Evolutionary conservation across 2,329 filamentous ascomycete species (phyloP).

Genomic region (Bipolaris oryzae): DNA sequence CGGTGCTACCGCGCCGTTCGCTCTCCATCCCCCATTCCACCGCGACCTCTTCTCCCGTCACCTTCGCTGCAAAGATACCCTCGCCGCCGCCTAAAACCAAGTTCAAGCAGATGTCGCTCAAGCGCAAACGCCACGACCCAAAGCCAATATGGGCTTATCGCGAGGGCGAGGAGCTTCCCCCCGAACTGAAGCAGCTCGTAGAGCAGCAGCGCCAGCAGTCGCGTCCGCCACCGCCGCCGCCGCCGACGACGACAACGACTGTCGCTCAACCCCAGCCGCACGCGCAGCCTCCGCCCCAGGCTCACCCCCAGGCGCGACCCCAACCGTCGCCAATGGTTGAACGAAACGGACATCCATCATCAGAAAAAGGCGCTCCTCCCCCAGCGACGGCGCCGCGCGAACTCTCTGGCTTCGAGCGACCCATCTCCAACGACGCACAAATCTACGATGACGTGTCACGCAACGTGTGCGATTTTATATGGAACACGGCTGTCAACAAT

Average conservation of each 20-base stretch:
- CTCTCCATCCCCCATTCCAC: constrained; percentile 37
- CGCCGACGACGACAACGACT: no score
- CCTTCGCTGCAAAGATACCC: constrained; percentile 37
- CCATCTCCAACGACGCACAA: constrained; percentile 72
- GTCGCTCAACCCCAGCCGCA: constrained; percentile 22
- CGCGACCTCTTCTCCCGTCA: constrained; percentile 36
- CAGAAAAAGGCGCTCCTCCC: constrained; percentile 15
- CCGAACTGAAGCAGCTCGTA: constrained; percentile 32
- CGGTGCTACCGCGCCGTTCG: constrained; percentile 41
- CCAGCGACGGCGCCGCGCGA: constrained; percentile 16
- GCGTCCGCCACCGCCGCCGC: constrained; percentile 27
- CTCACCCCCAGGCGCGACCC: constrained; percentile 11
- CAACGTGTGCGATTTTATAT: constrained; percentile 81
- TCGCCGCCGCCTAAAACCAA: constrained; percentile 29
- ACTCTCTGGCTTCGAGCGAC: constrained; percentile 55
- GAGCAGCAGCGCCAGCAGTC: constrained; percentile 32
- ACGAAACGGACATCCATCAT: constrained; percentile 27
- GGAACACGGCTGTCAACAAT: constrained; percentile 69
- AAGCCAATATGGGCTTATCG: constrained; percentile 47
- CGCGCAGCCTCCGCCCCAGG: constrained; percentile 21
- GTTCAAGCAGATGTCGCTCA: constrained; percentile 36
- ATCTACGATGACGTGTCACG: constrained; percentile 74
- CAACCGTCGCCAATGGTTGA: constrained; percentile 19
- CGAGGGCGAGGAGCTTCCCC: constrained; percentile 36
- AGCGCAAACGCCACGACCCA: constrained; percentile 46